phyloP scores from a whole-genome alignment of 2,329 filamentous ascomycete species.

The Colletotrichum sp. region DNA sequence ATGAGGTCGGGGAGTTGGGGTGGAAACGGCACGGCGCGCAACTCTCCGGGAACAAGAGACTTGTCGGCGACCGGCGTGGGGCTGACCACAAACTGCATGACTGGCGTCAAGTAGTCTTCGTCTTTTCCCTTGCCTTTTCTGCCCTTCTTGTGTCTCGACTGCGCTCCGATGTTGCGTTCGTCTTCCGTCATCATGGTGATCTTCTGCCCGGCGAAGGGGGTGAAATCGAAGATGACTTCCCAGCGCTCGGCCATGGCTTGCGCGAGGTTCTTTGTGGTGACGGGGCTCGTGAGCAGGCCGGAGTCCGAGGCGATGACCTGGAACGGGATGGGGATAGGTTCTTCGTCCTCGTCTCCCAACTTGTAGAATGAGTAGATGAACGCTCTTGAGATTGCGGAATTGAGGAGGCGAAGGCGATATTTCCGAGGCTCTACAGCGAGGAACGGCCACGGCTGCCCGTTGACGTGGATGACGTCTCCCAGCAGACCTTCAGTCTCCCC shows the following conservation, averaged over 20 bases:
- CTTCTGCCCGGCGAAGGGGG: conserved; percentile 50
- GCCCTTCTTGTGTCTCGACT: conserved; percentile 10
- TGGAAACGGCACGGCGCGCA: conserved; percentile 44
- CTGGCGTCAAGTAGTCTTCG: conserved; percentile 52
- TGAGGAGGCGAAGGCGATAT: conserved; percentile 61
- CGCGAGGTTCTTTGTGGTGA: conserved; percentile 41
- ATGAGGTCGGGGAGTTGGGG: conserved; percentile 30
- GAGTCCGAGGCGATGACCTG: conserved; percentile 59
- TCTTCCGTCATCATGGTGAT: conserved; percentile 38
- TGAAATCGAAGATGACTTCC: conserved; percentile 63
- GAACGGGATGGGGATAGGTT: conserved; percentile 43
- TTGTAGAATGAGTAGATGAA: conserved; percentile 52
- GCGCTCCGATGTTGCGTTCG: neutral
- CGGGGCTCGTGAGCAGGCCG: conserved; percentile 53
- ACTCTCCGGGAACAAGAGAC: conserved; percentile 34
- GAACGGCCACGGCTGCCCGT: conserved; percentile 64
- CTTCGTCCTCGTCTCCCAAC: conserved; percentile 28
- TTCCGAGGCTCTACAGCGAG: conserved; percentile 63
- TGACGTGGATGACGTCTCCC: conserved; percentile 63
- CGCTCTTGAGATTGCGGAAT: conserved; percentile 50
- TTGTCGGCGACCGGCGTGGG: conserved; percentile 35
- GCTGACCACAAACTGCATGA: conserved; percentile 59
- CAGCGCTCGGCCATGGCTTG: conserved; percentile 63
- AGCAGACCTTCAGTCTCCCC: conserved; percentile 51
- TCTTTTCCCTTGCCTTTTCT: conserved; percentile 41